phyloP scores from a whole-genome alignment of 2,329 filamentous ascomycete species.

The Sarocladium strictum region DNA sequence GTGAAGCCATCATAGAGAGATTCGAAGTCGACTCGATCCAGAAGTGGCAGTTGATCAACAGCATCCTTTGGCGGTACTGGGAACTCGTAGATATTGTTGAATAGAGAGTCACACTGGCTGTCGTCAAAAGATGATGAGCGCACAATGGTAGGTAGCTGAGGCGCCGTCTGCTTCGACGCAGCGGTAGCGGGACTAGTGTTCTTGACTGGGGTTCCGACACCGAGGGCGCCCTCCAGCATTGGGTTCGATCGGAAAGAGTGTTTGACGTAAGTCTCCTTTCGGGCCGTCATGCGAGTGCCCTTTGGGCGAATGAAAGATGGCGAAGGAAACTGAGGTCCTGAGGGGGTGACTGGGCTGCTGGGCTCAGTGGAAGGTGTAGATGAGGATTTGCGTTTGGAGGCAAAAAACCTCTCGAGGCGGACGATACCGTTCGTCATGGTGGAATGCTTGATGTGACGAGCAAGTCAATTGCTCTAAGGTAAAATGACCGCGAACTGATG shows the following conservation, averaged over 20 bases:
- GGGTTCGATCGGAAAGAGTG: conserved; percentile 17
- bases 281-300: conserved; percentile 48
- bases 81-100: conserved; percentile 4
- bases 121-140: conserved; percentile 8
- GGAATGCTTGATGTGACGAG: not conserved
- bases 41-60: not conserved
- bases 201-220: not conserved
- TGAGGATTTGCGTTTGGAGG: conserved; percentile 32
- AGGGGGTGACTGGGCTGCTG: conserved; percentile 16
- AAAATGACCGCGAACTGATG: not conserved
- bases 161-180: conserved; percentile 10
- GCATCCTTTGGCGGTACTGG: not conserved
- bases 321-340: conserved; percentile 38
- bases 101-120: not conserved
- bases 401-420: conserved; percentile 47
- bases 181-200: conserved; percentile 5
- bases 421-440: conserved; percentile 45
- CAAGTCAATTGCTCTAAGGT: not conserved
- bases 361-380: conserved; percentile 16
- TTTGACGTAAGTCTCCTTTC: conserved; percentile 37
- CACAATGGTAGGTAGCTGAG: conserved; percentile 9
- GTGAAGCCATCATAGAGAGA: conserved; percentile 5
- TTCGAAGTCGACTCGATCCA: not conserved
- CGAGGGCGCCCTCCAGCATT: conserved; percentile 15
- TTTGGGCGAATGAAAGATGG: conserved; percentile 52